Conservation (phyloP, 306 rosid species). For the Prunus davidiana region DNA sequence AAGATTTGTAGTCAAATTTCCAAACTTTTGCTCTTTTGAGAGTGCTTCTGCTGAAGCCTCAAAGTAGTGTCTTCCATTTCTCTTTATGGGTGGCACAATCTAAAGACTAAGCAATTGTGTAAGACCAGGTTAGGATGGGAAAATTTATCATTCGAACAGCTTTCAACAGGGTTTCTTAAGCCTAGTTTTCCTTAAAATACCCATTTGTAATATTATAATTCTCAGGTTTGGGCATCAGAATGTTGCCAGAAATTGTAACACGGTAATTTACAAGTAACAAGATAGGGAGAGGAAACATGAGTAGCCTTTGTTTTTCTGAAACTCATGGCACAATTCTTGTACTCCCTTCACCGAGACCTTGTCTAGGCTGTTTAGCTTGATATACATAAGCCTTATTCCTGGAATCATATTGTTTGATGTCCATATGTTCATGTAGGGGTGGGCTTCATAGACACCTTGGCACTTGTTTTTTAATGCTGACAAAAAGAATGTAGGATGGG, state of each 20-base stretch:
- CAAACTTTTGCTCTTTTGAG: not conserved
- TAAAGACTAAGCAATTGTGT: not conserved
- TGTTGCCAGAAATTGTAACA: not conserved
- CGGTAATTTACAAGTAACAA: not conserved
- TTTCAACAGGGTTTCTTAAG: not conserved
- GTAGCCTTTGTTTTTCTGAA: not conserved
- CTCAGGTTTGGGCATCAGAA: not conserved
- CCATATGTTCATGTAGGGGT: not conserved
- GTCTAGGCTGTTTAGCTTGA: not conserved
- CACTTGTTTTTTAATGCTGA: not conserved
- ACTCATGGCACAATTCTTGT: not conserved
- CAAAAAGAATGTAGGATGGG: conserved; percentile 16
- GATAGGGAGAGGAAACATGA: not conserved
- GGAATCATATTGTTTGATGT: not conserved
- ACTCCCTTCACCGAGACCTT: not conserved
- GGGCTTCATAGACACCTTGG: not conserved
- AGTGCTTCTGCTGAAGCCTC: not conserved
- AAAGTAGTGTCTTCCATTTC: not conserved
- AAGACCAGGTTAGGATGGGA: not conserved
- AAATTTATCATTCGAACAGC: not conserved
- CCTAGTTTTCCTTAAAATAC: not conserved
- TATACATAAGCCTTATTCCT: not conserved
- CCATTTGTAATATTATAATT: no score
- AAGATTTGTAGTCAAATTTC: not conserved
- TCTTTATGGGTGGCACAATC: not conserved